A percentile compares a stretch with the other conserved stretches of the same genome.
phyloP scores from a whole-genome alignment of 306 rosid genomes.

The Abrus precatorius region DNA sequence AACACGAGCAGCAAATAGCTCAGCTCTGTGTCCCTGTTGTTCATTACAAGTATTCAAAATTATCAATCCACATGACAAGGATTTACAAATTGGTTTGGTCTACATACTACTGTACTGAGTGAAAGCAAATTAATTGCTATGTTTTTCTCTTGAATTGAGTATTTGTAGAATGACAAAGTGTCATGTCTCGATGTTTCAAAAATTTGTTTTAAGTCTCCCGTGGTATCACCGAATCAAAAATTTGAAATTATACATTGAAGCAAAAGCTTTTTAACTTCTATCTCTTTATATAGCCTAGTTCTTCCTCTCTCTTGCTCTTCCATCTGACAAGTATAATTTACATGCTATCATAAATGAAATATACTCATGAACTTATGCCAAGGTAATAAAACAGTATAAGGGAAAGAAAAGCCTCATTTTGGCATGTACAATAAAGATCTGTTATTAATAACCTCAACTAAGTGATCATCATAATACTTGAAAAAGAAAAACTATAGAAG shows the following conservation, averaged over 20 bases:
- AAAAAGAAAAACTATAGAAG: too few relatives aligned
- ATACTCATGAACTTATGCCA: constrained; percentile 31
- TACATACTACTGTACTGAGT: constrained; percentile 16
- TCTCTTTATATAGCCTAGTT: constrained; percentile 22
- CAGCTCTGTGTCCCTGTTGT: constrained; percentile 97
- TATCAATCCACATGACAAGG: constrained; percentile 27
- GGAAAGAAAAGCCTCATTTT: background rate
- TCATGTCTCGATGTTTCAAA: constrained; percentile 26
- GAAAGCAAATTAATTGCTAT: background rate
- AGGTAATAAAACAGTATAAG: background rate
- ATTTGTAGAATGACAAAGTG: constrained; percentile 33
- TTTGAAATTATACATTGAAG: constrained; percentile 41
- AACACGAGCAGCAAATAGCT: constrained; percentile 95
- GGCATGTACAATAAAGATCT: background rate
- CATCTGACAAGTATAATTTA: constrained; percentile 3
- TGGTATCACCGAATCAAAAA: constrained; percentile 15
- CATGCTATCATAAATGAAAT: background rate
- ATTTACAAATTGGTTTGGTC: constrained; percentile 25
- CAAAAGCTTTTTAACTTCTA: background rate
- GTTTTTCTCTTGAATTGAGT: constrained; percentile 1
- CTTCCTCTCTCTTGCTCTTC: constrained; percentile 38
- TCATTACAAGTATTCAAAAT: constrained; percentile 43
- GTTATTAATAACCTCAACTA: constrained; percentile 10
- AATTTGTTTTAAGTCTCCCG: constrained; percentile 22
- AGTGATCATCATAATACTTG: background rate